These are phyloP conservation scores for Oryza australiensis DNA, from an alignment of 176 grass and related monocot species.

Conservation along the genomic window DNA sequence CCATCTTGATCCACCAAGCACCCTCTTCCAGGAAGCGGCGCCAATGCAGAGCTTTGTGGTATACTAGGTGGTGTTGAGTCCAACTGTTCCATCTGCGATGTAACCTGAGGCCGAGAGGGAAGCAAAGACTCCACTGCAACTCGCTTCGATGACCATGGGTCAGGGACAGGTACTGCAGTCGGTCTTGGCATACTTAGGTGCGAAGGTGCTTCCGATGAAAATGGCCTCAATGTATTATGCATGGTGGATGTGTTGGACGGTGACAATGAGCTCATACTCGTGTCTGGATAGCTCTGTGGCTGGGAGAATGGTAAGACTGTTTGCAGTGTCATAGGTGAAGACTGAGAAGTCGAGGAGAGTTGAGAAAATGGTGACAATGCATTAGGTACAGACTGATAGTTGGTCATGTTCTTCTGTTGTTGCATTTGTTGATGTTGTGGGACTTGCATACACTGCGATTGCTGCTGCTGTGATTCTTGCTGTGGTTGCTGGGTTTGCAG, in stretches of 20 bases:
- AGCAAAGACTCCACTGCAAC: slow-evolving; percentile 71
- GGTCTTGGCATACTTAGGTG: slow-evolving; percentile 62
- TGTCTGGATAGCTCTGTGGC: slow-evolving; percentile 60
- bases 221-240: slow-evolving; percentile 58
- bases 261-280: slow-evolving; percentile 55
- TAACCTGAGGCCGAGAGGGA: slow-evolving; percentile 43
- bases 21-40: slow-evolving; percentile 71
- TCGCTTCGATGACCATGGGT: slow-evolving; percentile 72
- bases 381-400: slow-evolving; percentile 53
- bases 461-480: slow-evolving; percentile 51
- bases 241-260: slow-evolving; percentile 43
- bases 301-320: slow-evolving; percentile 54
- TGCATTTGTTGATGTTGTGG: slow-evolving; percentile 76
- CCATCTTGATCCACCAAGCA: slow-evolving; percentile 73
- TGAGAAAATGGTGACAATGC: slow-evolving; percentile 50
- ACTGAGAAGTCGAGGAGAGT: slow-evolving; percentile 38
- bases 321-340: slow-evolving; percentile 50
- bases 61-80: slow-evolving; percentile 47
- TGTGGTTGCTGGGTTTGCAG: slow-evolving; percentile 40
- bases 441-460: slow-evolving; percentile 58
- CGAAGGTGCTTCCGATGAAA: slow-evolving; percentile 64
- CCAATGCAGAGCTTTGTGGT: slow-evolving; percentile 60
- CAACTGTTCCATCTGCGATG: slow-evolving; percentile 61
- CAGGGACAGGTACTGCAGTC: slow-evolving; percentile 48
- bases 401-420: slow-evolving; percentile 57